phyloP scores from a whole-genome alignment of 306 rosid species.

The Pyrus bretschneideri region DNA sequence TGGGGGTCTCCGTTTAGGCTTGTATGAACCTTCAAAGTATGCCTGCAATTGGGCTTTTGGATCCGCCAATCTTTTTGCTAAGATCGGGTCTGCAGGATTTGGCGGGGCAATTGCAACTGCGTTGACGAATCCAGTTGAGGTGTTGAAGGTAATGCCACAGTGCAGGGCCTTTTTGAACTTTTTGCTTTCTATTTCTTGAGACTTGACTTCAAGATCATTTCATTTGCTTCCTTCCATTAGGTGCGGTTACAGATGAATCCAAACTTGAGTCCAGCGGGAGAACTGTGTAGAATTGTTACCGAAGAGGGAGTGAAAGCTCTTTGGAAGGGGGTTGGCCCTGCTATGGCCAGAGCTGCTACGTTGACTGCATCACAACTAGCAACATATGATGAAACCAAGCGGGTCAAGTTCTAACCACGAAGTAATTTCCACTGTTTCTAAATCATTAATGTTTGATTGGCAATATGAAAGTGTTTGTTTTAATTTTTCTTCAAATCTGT shows the following conservation, averaged over 20 bases:
- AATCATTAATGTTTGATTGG: conserved; percentile 13
- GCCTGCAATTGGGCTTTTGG: conserved; percentile 76
- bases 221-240: conserved; percentile 41
- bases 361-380: conserved; percentile 94
- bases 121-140: conserved; percentile 88
- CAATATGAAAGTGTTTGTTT: not conserved
- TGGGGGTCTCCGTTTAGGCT: conserved; percentile 95
- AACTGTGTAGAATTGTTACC: conserved; percentile 52
- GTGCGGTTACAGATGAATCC: conserved; percentile 91
- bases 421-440: conserved; percentile 31
- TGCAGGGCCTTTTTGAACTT: not conserved
- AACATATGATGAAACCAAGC: conserved; percentile 91
- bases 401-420: conserved; percentile 54
- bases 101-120: conserved; percentile 80
- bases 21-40: conserved; percentile 90
- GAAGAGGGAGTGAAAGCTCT: conserved; percentile 80
- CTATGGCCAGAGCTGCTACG: conserved; percentile 86
- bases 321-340: conserved; percentile 97
- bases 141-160: conserved; percentile 58
- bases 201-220: conserved; percentile 17
- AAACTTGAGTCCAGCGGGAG: conserved; percentile 41
- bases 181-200: not conserved
- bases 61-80: conserved; percentile 69
- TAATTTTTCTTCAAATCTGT: not conserved
- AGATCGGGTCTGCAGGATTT: conserved; percentile 79